phyloP scores from a whole-genome alignment of 495 filamentous ascomycete species.

The Aspergillus diversus region DNA sequence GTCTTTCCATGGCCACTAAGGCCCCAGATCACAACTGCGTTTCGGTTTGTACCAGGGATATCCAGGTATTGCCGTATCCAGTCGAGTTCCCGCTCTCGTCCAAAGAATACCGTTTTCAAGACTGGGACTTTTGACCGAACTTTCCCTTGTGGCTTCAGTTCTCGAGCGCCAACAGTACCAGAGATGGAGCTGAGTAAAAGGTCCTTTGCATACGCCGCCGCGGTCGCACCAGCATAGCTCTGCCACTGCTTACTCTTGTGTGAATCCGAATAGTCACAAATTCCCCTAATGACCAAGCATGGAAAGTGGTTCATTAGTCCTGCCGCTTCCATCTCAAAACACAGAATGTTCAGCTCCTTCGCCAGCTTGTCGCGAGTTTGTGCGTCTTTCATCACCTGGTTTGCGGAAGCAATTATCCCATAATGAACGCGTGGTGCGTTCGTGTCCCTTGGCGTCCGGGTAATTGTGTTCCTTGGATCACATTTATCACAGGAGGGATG shows the following conservation, averaged over 20 bases:
- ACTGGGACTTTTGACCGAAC: slow-evolving; percentile 7
- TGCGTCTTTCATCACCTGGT: slow-evolving; percentile 24
- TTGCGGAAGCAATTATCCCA: slow-evolving; percentile 25
- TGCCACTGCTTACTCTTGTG: slow-evolving; percentile 44
- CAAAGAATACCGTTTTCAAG: slow-evolving; percentile 5
- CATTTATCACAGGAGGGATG: not conserved
- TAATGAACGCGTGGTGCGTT: slow-evolving; percentile 22
- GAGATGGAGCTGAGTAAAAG: slow-evolving; percentile 20
- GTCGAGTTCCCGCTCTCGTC: slow-evolving; percentile 2
- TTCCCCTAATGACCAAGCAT: slow-evolving; percentile 37
- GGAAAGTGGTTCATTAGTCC: slow-evolving; percentile 37
- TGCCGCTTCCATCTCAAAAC: slow-evolving; percentile 53
- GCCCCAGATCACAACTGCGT: slow-evolving; percentile 2
- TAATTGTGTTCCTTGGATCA: not conserved
- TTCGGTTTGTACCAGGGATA: not conserved
- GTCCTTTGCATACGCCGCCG: slow-evolving; percentile 36
- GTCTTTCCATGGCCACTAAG: slow-evolving; percentile 15
- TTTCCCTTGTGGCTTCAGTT: not conserved
- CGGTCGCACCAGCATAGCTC: slow-evolving; percentile 23
- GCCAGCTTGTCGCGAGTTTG: slow-evolving; percentile 22
- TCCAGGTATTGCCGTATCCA: not conserved
- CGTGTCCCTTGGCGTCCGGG: slow-evolving; percentile 19
- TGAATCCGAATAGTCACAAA: slow-evolving; percentile 41
- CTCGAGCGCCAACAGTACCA: not conserved
- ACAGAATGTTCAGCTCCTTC: slow-evolving; percentile 32